phyloP scores from a whole-genome alignment of 2,329 filamentous ascomycete species.

The Neofusicoccum parvum region DNA sequence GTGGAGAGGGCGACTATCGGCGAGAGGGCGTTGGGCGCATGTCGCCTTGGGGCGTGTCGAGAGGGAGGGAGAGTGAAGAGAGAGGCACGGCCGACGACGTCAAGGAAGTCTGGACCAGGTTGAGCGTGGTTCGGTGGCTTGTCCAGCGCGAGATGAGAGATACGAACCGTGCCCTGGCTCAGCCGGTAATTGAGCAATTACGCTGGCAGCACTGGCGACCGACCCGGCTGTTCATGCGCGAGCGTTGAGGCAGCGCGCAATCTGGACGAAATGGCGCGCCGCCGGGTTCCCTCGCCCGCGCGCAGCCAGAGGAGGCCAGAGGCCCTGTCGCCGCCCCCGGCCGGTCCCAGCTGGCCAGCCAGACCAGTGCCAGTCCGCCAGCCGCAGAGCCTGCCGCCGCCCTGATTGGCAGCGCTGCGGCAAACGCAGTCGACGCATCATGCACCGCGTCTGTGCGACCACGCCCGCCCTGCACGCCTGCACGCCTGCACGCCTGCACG shows the following conservation, averaged over 20 bases:
- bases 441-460: conserved; percentile 4
- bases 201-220: conserved; percentile 4
- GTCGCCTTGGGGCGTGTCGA: not conserved
- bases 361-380: not conserved
- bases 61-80: not conserved
- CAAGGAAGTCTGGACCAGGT: conserved; percentile 21
- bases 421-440: conserved; percentile 6
- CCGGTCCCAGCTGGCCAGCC: not conserved
- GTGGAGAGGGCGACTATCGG: not conserved
- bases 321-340: not conserved
- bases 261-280: not conserved
- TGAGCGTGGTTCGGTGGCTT: conserved; percentile 19
- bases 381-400: not conserved
- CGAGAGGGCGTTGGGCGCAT: not conserved
- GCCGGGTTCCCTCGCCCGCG: not conserved
- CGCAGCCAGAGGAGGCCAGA: not conserved
- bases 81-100: not conserved
- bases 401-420: not conserved
- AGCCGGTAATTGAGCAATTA: conserved; percentile 18
- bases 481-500: not conserved
- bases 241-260: conserved; percentile 8
- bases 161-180: conserved; percentile 19
- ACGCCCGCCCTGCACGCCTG: not conserved
- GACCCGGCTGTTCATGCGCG: conserved; percentile 7
- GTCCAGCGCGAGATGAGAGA: conserved; percentile 11